Evolutionary conservation across 345 rosid species (phyloP).

Genomic region (Rhodamnia rubescens): DNA sequence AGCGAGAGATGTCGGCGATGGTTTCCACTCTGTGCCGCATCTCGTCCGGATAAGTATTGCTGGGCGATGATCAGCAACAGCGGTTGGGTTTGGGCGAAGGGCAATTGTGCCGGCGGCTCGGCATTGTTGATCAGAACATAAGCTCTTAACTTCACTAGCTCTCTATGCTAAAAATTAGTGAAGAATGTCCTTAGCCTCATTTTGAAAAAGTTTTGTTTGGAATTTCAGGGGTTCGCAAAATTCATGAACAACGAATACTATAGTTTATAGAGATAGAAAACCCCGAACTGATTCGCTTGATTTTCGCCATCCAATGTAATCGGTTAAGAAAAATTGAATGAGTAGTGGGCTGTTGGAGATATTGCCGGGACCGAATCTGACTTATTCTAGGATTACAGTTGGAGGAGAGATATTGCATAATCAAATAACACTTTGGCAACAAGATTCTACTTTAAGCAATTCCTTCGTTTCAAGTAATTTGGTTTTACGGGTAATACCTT

Average conservation of each 20-base stretch:
- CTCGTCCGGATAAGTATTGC: slow-evolving; percentile 12
- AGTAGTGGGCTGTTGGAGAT: too few species aligned
- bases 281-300: too few species aligned
- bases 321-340: too few species aligned
- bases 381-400: too few species aligned
- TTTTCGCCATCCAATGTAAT: too few species aligned
- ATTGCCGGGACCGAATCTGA: too few species aligned
- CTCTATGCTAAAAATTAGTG: background rate
- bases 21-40: slow-evolving; percentile 65
- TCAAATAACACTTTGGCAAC: too few species aligned
- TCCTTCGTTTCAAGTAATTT: too few species aligned
- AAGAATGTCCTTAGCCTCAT: background rate
- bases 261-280: background rate
- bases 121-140: background rate
- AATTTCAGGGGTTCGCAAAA: background rate
- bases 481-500: too few species aligned
- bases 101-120: slow-evolving; percentile 5
- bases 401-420: too few species aligned
- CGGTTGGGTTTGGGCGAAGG: slow-evolving; percentile 15
- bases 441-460: too few species aligned
- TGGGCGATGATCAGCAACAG: slow-evolving; percentile 12
- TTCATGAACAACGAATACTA: background rate
- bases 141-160: background rate
- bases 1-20: slow-evolving; percentile 63
- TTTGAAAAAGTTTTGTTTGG: background rate